Evolutionary conservation across 306 rosid genomes (phyloP), one percentile per base, ranked within the genome.

Genomic region (Sphenostylis stenocarpa): DNA sequence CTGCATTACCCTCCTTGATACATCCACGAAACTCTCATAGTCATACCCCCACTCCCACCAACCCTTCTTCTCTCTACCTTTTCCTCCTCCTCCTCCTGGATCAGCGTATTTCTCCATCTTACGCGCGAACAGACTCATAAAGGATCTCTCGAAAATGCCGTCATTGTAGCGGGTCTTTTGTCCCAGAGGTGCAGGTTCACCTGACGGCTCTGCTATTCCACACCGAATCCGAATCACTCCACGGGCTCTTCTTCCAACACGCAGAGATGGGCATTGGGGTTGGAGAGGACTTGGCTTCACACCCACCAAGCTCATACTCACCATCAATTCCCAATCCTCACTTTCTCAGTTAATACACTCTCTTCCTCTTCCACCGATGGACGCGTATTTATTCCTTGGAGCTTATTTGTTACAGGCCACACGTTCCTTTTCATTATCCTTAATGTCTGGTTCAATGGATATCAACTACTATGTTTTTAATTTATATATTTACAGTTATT

Each of bases 181-280:
- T 28, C 97, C 98, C 4, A 89, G 14, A 12, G 98, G 97, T 74
- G 98, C 97, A 4, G 97, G 97, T 80, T 79, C 83, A 26, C 98
- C 93, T 0, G 96, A 89, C 13, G 92, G 88, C 80, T 95, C 97
- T 0, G 92, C 91, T 53, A 95, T 90, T 45, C 97, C 92, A 79
- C 93, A 85, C 29, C 92, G 85, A 15, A 88, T 60, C 28, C 84
- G 77, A 1, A 72, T 24, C 2, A 14, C 29, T 36, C 69, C 51
- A 1, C 5, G n/a, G n/a, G n/a, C 16, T 16, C 41, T 65, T 75
- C 57, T 31, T 12, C 51, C 52, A 36, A 38, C 76, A 17, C 34
- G 47, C 47, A 45, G 21, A 6, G 81, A 31, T 28, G 67, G 13
- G 1, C 49, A 72, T 17, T 43, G 78, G 16, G 49, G 75, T n/a